A percentile compares a stretch with the other conserved stretches of the same genome.
phyloP scores from a whole-genome alignment of 108 stramenopile genomes.

The Aurantiochytrium sp. region DNA sequence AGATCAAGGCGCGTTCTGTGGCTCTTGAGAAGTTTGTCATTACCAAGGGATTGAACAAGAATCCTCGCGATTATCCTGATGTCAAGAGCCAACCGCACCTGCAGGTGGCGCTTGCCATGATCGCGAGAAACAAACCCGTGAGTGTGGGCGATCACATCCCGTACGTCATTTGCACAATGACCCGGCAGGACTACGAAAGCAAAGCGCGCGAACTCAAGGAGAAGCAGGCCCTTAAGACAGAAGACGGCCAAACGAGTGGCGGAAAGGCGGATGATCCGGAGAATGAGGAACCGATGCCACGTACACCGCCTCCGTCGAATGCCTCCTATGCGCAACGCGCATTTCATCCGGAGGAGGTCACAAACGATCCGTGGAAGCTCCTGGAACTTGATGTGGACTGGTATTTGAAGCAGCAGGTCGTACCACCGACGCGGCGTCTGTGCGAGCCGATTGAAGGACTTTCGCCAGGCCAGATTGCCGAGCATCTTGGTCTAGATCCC shows the following conservation, averaged over 20 bases:
- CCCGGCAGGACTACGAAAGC: neutral
- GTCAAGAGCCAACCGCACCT: constrained; percentile 88
- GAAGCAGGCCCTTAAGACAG: neutral
- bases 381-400: constrained; percentile 83
- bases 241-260: neutral
- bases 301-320: neutral
- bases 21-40: constrained; percentile 84
- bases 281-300: neutral
- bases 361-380: neutral
- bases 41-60: constrained; percentile 97
- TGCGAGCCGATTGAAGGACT: constrained; percentile 96
- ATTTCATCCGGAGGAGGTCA: constrained; percentile 27
- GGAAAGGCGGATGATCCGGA: neutral
- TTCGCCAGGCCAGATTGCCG: constrained; percentile 39
- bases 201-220: neutral
- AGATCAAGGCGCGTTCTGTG: constrained; percentile 73
- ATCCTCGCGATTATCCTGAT: constrained; percentile 96
- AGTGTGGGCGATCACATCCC: constrained; percentile 98
- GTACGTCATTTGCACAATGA: constrained; percentile 70
- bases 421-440: constrained; percentile 89
- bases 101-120: constrained; percentile 89
- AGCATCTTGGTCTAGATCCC: constrained; percentile 50
- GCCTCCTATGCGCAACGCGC: constrained; percentile 4
- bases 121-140: constrained; percentile 76
- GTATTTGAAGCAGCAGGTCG: constrained; percentile 93